Conservation (phyloP, 148 eudicot genomes). For the Persicaria maculosa region DNA sequence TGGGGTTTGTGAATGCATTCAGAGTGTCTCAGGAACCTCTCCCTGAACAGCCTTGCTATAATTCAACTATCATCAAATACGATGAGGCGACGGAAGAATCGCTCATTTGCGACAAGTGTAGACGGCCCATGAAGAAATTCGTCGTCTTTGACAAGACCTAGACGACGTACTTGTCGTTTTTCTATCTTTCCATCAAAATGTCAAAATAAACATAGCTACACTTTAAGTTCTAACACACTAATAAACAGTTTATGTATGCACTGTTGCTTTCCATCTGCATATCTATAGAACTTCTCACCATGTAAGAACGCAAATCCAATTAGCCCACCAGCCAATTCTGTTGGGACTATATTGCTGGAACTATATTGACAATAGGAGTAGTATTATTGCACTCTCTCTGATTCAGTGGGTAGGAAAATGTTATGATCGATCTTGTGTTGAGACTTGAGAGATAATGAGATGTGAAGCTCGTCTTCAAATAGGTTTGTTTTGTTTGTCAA, state of each 20-base stretch:
- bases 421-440: no score
- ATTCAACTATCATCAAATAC: conserved; percentile 26
- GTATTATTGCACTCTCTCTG: no score
- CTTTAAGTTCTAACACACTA: not conserved
- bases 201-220: not conserved
- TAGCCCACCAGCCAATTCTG: no score
- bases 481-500: no score
- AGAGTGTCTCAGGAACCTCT: conserved; percentile 27
- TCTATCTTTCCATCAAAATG: not conserved
- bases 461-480: no score
- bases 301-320: no score
- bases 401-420: no score
- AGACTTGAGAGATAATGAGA: no score
- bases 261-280: no score
- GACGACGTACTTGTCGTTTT: not conserved
- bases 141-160: conserved; percentile 18
- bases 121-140: conserved; percentile 35
- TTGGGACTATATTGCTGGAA: no score
- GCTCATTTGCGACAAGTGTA: conserved; percentile 37
- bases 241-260: not conserved
- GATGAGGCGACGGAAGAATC: conserved; percentile 31
- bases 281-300: no score
- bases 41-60: conserved; percentile 30
- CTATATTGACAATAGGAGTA: no score
- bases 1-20: conserved; percentile 50